A percentile compares a stretch with the other conserved stretches of the same genome.
Evolutionary conservation across 768 basidiomycete genomes (phyloP).

Genomic region (Tulasnella sp.): DNA sequence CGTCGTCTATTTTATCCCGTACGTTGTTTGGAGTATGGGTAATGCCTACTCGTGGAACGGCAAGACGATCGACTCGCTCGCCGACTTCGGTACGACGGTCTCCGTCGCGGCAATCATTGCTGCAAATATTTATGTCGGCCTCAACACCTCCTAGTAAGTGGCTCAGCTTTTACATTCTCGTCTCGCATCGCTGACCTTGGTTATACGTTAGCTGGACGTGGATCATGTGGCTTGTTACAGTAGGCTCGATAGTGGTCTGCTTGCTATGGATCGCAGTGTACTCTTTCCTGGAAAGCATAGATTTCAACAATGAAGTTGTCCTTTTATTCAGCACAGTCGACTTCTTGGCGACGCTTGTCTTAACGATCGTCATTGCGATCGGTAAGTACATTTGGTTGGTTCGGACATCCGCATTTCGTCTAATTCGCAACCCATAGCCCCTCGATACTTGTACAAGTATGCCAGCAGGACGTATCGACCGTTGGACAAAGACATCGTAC

Average conservation of each 20-base stretch:
- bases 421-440: constrained; percentile 40
- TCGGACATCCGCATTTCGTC: constrained; percentile 9
- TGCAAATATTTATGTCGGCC: constrained; percentile 80
- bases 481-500: constrained; percentile 77
- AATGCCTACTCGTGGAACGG: constrained; percentile 64
- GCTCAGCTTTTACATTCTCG: constrained; percentile 21
- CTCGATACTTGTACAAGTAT: constrained; percentile 70
- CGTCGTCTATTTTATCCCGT: constrained; percentile 80
- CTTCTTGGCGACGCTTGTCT: constrained; percentile 71
- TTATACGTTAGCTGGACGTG: constrained; percentile 50
- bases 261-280: constrained; percentile 80
- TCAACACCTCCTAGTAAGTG: constrained; percentile 81
- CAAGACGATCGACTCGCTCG: constrained; percentile 58
- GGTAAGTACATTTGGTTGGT: constrained; percentile 34
- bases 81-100: constrained; percentile 88
- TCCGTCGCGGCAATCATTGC: constrained; percentile 76
- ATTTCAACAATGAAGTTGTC: constrained; percentile 60
- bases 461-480: constrained; percentile 58
- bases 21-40: constrained; percentile 53
- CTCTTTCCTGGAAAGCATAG: constrained; percentile 60
- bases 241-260: constrained; percentile 73
- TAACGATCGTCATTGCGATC: constrained; percentile 59
- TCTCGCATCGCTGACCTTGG: constrained; percentile 22
- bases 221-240: constrained; percentile 70
- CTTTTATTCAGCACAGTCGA: constrained; percentile 65